Conservation (phyloP, 1,284 basidiomycete genomes). For the Leccinum pseudoinsigne region DNA sequence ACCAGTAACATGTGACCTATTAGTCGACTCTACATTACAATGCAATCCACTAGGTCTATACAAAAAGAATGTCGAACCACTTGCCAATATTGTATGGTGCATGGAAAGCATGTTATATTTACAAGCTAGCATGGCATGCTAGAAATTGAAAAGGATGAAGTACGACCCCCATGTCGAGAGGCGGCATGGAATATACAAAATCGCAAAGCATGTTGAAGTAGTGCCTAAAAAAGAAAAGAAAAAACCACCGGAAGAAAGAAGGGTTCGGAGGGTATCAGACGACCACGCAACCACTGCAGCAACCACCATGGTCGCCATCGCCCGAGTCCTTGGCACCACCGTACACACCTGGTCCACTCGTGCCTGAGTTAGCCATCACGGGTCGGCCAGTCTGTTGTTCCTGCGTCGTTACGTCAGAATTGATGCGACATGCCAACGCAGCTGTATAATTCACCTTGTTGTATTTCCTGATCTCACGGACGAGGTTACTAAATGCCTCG, state of each 20-base stretch:
- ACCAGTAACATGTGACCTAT: conserved; percentile 2
- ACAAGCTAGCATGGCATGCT: conserved; percentile 18
- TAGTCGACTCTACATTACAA: conserved; percentile 1
- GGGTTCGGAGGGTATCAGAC: conserved; percentile 37
- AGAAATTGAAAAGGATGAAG: conserved; percentile 5
- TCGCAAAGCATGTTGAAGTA: conserved; percentile 17
- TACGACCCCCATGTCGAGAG: conserved; percentile 8
- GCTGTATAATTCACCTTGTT: conserved; percentile 65
- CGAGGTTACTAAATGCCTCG: conserved; percentile 97
- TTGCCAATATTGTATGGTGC: conserved; percentile 8
- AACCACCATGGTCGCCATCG: conserved; percentile 49
- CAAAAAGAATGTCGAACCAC: conserved; percentile 1
- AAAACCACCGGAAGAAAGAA: conserved; percentile 3
- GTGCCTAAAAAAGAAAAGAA: not conserved
- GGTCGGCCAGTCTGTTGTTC: conserved; percentile 48
- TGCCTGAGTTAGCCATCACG: conserved; percentile 30
- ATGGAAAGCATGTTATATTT: conserved; percentile 24
- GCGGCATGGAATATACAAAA: conserved; percentile 15
- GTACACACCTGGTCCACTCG: conserved; percentile 36
- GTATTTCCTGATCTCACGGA: conserved; percentile 95
- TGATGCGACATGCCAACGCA: conserved; percentile 6
- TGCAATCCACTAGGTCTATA: not conserved
- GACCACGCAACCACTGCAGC: conserved; percentile 59
- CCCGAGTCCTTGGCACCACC: conserved; percentile 29
- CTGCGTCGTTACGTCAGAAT: conserved; percentile 26